phyloP scores from a whole-genome alignment of 2,329 filamentous ascomycete species.

The Phialocephala subalpina region DNA sequence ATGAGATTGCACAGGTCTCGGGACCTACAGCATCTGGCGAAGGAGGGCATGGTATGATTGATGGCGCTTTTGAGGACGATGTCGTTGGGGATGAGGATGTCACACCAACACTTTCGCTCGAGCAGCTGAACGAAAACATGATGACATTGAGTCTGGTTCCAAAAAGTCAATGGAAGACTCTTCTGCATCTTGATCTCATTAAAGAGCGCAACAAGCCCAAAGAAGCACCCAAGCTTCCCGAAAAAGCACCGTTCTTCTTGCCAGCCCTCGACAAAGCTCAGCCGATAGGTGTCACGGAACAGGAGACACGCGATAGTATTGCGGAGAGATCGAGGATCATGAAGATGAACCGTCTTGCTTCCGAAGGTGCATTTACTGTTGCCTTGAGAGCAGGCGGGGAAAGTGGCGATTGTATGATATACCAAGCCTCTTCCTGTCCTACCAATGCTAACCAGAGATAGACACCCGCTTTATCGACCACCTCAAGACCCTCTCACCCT shows the following conservation, averaged over 20 bases:
- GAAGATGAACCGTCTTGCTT: constrained; percentile 65
- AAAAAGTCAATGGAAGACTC: constrained; percentile 90
- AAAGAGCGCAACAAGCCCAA: constrained; percentile 91
- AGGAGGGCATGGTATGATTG: constrained; percentile 76
- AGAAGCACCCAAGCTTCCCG: constrained; percentile 88
- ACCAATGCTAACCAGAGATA: constrained; percentile 42
- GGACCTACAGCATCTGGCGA: constrained; percentile 84
- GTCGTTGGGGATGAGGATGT: constrained; percentile 59
- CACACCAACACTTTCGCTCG: constrained; percentile 64
- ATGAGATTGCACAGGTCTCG: constrained; percentile 70
- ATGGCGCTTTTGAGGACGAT: constrained; percentile 74
- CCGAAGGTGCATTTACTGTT: constrained; percentile 65
- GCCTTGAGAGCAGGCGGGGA: constrained; percentile 62
- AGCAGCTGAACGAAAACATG: constrained; percentile 84
- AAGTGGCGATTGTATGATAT: constrained; percentile 66
- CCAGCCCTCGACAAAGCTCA: constrained; percentile 64
- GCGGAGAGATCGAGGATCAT: constrained; percentile 72
- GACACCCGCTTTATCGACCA: constrained; percentile 76
- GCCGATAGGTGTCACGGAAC: constrained; percentile 39
- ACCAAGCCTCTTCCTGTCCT: neutral
- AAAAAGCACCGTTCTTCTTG: constrained; percentile 96
- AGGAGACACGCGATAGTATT: constrained; percentile 45
- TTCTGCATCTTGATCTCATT: constrained; percentile 91
- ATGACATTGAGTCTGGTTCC: constrained; percentile 91
- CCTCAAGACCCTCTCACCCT: constrained; percentile 82